Base-by-base conservation (phyloP, 192 early-diverging fungal species). In the Thoreauomyces humboldtii region DNA sequence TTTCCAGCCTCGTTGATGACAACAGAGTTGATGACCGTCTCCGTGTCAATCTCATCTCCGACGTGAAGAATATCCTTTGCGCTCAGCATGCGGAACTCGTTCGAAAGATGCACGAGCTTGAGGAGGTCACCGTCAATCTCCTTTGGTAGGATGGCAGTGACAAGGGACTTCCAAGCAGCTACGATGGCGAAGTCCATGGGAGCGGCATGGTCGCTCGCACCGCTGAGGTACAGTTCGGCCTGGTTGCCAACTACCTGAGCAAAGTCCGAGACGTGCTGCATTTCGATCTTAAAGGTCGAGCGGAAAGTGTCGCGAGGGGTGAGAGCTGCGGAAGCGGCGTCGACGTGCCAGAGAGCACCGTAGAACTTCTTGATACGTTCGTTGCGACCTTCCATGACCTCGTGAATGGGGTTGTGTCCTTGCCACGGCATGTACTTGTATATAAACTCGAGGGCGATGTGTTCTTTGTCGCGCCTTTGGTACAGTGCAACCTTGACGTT, bases 101-200 rank as follows among this genome's bases (percentile, higher is more conserved):
- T 97, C 63, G 89, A 90, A 59, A 97, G 82, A 75, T 97, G 94
- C 38, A 97, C 94, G 5, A 97, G 79, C 53, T 86, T 83, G 67
- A 97, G 81, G 44, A 97, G 82, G 66, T 97, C 94, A 45, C 92
- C 94, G 71, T 97, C 91, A 58, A 97, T 92, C 24, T 91, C 88
- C 74, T 91, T 90, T 50, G 93, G 91, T 80, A 93, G 84, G 52
- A 97, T 92, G 22, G 91, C 92, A 78, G 90, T 90, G 72, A 94
- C 89, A 56, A 95, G 89, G 33, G 85, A 88, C 81, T 83, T 83
- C 93, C 93, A 89, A 34, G 89, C 92, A 54, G 91, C 90, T 53
- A 94, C 91, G 59, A 97, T 97, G 55, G 90, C 92, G 77, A 92
- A 95, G 78, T 95, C 92, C 90, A 97, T 89, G 22, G 95, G 95